Conservation (phyloP, 1,139 yeast genomes). For the Scheffersomyces stambukii region DNA sequence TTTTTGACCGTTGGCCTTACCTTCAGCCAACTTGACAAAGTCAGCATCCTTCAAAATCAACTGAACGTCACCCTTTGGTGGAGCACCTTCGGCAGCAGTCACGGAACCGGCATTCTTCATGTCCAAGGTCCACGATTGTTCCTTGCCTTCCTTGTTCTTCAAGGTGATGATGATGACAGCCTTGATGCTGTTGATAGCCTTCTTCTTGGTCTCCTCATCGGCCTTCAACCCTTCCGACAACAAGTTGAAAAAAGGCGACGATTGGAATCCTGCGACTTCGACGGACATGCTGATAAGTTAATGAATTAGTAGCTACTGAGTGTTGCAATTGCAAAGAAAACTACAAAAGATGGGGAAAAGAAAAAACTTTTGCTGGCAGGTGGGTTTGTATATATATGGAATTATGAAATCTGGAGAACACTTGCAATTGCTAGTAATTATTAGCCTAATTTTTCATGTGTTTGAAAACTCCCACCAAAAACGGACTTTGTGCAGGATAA, state of each 20-base stretch:
- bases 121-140: constrained; percentile 68
- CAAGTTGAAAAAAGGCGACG: constrained; percentile 42
- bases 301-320: neutral
- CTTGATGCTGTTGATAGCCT: constrained; percentile 50
- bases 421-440: too few relatives aligned
- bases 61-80: constrained; percentile 62
- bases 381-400: too few relatives aligned
- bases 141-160: constrained; percentile 63
- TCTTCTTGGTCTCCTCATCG: constrained; percentile 41
- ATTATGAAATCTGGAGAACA: constrained; percentile 1
- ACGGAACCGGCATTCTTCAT: constrained; percentile 62
- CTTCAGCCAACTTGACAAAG: constrained; percentile 65
- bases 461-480: too few relatives aligned
- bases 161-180: constrained; percentile 66
- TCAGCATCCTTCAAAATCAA: constrained; percentile 61
- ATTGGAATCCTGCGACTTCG: constrained; percentile 46
- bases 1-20: constrained; percentile 82
- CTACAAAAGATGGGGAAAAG: constrained; percentile 1
- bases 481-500: too few relatives aligned
- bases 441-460: too few relatives aligned
- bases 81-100: constrained; percentile 44
- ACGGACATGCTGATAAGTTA: constrained; percentile 27
- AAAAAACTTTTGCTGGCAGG: too few relatives aligned
- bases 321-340: constrained; percentile 1
- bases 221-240: constrained; percentile 38